Conservation (phyloP, 2,329 filamentous ascomycete species). For the Pyrenophora seminiperda region DNA sequence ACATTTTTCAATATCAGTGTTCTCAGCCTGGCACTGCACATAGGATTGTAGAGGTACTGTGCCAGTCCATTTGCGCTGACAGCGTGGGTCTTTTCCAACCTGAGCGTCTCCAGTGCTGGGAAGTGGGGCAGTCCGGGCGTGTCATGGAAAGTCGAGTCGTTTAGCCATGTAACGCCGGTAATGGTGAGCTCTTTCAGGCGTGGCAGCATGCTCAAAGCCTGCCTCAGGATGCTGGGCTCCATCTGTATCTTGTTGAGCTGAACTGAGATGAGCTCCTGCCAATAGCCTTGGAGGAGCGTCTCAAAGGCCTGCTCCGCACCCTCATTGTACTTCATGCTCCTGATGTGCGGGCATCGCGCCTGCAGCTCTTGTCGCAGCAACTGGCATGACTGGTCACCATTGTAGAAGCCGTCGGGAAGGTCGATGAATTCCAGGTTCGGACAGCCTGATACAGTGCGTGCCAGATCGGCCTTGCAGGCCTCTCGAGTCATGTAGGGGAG, state of each 20-base stretch:
- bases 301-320: conserved; percentile 81
- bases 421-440: conserved; percentile 89
- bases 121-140: conserved; percentile 71
- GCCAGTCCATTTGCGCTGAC: conserved; percentile 74
- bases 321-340: conserved; percentile 83
- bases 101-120: conserved; percentile 74
- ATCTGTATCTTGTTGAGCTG: conserved; percentile 71
- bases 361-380: conserved; percentile 84
- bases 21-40: conserved; percentile 64
- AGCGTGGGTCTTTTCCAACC: conserved; percentile 71
- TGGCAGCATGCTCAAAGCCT: conserved; percentile 70
- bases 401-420: conserved; percentile 84
- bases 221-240: conserved; percentile 72
- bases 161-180: conserved; percentile 69
- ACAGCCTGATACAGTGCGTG: conserved; percentile 81
- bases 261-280: conserved; percentile 73
- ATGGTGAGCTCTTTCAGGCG: conserved; percentile 76
- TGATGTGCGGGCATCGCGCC: conserved; percentile 78
- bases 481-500: conserved; percentile 94
- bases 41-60: conserved; percentile 65
- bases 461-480: conserved; percentile 80
- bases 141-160: conserved; percentile 75
- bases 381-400: conserved; percentile 75
- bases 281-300: conserved; percentile 68
- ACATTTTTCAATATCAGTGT: conserved; percentile 70